Conservation (phyloP, 345 rosid species). For the Laguncularia racemosa region DNA sequence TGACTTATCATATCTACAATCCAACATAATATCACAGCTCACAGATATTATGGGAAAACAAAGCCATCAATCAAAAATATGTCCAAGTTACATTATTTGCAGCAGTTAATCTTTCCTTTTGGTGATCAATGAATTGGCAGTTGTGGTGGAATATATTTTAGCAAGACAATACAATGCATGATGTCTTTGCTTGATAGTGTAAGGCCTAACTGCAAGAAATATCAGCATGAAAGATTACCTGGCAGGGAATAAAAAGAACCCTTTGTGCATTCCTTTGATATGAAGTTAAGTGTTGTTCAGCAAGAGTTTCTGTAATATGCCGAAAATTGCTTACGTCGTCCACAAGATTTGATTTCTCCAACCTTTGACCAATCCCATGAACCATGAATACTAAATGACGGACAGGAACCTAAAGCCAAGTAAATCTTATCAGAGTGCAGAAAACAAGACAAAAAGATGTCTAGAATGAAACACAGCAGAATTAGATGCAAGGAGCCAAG, state of each 20-base stretch:
- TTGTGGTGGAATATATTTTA: too few relatives aligned
- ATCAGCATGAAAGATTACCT: conserved; percentile 38
- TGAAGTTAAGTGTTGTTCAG: conserved; percentile 69
- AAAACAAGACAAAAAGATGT: too few relatives aligned
- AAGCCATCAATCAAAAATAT: too few relatives aligned
- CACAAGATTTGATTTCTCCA: conserved; percentile 93
- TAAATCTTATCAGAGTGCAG: neutral
- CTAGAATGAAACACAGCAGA: too few relatives aligned
- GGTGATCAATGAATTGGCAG: neutral
- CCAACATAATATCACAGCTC: too few relatives aligned
- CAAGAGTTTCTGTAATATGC: conserved; percentile 69
- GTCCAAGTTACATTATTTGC: too few relatives aligned
- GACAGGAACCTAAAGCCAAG: conserved; percentile 75
- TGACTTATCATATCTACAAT: too few relatives aligned
- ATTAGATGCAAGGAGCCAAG: too few relatives aligned
- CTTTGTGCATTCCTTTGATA: conserved; percentile 70
- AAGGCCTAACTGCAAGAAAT: neutral
- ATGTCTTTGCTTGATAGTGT: neutral
- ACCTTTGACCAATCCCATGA: conserved; percentile 97
- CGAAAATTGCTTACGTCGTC: conserved; percentile 91
- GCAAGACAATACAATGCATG: too few relatives aligned
- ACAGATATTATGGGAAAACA: too few relatives aligned
- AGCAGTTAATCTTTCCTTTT: neutral
- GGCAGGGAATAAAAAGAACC: conserved; percentile 93
- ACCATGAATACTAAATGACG: conserved; percentile 96